Base-by-base conservation (phyloP, 306 rosid species). In the Geum urbanum region DNA sequence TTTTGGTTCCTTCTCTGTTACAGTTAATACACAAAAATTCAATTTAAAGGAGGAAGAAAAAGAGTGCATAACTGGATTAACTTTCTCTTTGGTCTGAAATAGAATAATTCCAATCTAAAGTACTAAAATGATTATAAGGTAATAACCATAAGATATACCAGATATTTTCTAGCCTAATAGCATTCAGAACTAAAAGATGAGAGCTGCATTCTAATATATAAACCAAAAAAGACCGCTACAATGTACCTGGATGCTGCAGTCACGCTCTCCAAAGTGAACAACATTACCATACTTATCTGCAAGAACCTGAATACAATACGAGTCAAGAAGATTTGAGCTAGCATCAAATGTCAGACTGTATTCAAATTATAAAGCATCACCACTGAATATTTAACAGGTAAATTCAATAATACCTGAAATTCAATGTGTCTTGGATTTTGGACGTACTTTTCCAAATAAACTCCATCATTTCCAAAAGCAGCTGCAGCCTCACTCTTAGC, bases 401-500 rank as follows among this genome's bases (percentile, higher is more conserved):
- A 19, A 13, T 43, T 24, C 45, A 24, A 9, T 5, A 20, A 70
- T 85, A 94, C 99, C 99, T 88, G 97, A 84, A 94, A 94, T 80
- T 94, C 99, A 76, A 94, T 91, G 78, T 94, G 99, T 82, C 99
- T 94, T 66, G 99, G 99, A 70, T 91, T 94, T 82, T 87, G 95
- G 69, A 94, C 56, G 77, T 91, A 94, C 88, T 94, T 94, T 79
- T 94, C 99, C 86, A 94, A 82, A 84, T 94, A 94, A 81, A 91
- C 97, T 58, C 99, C 99, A 76, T 94, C 97, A 69, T 94, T 94
- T 65, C 97, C 99, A 87, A 94, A 94, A 47, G 99, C 99, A 81
- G 97, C 97, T 16, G 95, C 99, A 70, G 99, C 99, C 82, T 94
- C 99, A 67, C 95, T 91, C 83, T 89, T 94, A 48, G 99, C 99